Evolutionary conservation across 768 basidiomycete species (phyloP).

Genomic region (Boletales sp.): DNA sequence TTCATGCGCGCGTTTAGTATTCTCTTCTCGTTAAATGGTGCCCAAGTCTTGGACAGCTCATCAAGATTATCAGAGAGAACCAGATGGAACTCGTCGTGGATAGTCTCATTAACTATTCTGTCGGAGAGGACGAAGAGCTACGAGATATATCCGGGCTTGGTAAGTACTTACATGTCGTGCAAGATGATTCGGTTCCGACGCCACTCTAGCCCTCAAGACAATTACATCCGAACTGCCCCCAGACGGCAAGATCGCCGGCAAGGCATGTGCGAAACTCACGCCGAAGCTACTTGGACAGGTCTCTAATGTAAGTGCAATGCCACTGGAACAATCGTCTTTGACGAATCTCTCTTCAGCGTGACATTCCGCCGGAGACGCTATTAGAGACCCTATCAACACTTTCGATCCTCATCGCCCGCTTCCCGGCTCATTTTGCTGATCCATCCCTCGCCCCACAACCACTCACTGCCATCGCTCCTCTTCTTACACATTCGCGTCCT

Average conservation of each 20-base stretch:
- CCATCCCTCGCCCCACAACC: slow-evolving; percentile 55
- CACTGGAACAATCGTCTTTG: background rate
- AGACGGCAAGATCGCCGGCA: slow-evolving; percentile 73
- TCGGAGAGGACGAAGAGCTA: slow-evolving; percentile 86
- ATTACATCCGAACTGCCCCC: slow-evolving; percentile 88
- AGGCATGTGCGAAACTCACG: slow-evolving; percentile 79
- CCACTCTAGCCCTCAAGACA: slow-evolving; percentile 77
- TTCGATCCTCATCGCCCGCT: slow-evolving; percentile 83
- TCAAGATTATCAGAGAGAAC: slow-evolving; percentile 80
- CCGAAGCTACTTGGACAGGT: slow-evolving; percentile 81
- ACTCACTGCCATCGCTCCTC: slow-evolving; percentile 62
- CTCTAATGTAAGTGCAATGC: slow-evolving; percentile 51
- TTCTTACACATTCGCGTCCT: slow-evolving; percentile 70
- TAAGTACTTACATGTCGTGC: slow-evolving; percentile 26
- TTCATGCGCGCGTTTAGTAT: background rate
- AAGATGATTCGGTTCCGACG: background rate
- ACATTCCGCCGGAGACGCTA: slow-evolving; percentile 75
- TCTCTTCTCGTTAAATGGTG: background rate
- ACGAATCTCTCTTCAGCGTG: slow-evolving; percentile 38
- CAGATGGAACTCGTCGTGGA: slow-evolving; percentile 88
- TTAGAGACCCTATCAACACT: slow-evolving; percentile 83
- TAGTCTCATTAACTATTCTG: slow-evolving; percentile 81
- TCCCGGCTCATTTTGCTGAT: slow-evolving; percentile 63
- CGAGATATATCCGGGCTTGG: slow-evolving; percentile 93
- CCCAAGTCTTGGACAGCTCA: slow-evolving; percentile 79